Conservation (phyloP, 441 rosid species). For the Eutrema salsugineum region DNA sequence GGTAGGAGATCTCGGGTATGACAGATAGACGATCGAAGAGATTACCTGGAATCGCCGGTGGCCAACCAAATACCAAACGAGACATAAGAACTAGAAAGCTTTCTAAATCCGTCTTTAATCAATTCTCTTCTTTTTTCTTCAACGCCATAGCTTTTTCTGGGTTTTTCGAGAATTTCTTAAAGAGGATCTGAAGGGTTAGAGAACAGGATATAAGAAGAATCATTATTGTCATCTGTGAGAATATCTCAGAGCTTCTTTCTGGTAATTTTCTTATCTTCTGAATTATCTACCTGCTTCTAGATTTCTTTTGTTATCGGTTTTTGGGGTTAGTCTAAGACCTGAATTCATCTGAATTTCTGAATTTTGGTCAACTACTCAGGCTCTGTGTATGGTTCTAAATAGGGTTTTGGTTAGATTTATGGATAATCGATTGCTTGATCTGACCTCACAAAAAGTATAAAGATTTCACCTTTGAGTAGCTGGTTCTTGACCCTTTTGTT, state of each 20-base stretch:
- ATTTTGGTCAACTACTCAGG: slow-evolving; percentile 17
- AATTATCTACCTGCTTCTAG: slow-evolving; percentile 3
- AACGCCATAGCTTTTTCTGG: slow-evolving; percentile 9
- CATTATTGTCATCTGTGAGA: slow-evolving; percentile 26
- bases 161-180: slow-evolving; percentile 19
- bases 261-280: not conserved
- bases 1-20: not conserved
- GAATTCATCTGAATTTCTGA: not conserved
- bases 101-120: slow-evolving; percentile 21
- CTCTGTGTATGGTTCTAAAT: slow-evolving; percentile 4
- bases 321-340: not conserved
- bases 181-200: slow-evolving; percentile 4
- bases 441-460: not conserved
- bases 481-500: slow-evolving; percentile 2
- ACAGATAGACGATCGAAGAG: slow-evolving; percentile 41
- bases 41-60: slow-evolving; percentile 75
- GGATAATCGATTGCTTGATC: slow-evolving; percentile 25
- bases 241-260: not conserved
- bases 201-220: not conserved
- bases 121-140: slow-evolving; percentile 11
- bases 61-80: slow-evolving; percentile 51
- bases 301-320: not conserved
- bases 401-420: not conserved
- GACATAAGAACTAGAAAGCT: slow-evolving; percentile 20
- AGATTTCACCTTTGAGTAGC: slow-evolving; percentile 9